Conservation (phyloP, 306 rosid species). For the Cucurbita ficifolia region DNA sequence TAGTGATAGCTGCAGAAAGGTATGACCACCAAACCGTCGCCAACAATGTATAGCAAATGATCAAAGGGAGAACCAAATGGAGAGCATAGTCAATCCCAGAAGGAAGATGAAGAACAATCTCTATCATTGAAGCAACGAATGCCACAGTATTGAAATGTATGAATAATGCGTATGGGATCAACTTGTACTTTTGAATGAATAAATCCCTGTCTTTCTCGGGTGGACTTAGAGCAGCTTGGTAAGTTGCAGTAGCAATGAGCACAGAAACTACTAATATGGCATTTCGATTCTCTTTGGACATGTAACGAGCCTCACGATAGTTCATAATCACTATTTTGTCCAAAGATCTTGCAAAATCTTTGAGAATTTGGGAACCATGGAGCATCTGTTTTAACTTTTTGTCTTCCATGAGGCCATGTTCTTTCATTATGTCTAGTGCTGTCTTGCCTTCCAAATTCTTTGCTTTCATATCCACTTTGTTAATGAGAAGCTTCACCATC, state of each 20-base stretch:
- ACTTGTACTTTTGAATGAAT: too few relatives aligned
- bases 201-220: not conserved
- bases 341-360: too few relatives aligned
- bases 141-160: not conserved
- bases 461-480: slow-evolving; percentile 4
- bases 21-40: not conserved
- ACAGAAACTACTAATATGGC: slow-evolving; percentile 6
- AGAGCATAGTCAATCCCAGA: not conserved
- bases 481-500: slow-evolving; percentile 14
- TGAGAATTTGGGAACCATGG: too few relatives aligned
- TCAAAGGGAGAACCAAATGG: not conserved
- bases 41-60: not conserved
- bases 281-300: slow-evolving; percentile 6
- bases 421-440: slow-evolving; percentile 8
- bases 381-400: not conserved
- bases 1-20: too few relatives aligned
- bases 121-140: not conserved
- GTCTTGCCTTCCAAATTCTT: slow-evolving; percentile 3
- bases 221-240: slow-evolving; percentile 7
- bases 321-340: not conserved
- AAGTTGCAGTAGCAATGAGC: slow-evolving; percentile 10
- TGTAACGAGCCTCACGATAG: not conserved
- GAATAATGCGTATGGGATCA: not conserved
- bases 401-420: not conserved
- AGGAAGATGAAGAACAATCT: not conserved